Conservation (phyloP, 345 rosid genomes). For the Euclidium syriacum region DNA sequence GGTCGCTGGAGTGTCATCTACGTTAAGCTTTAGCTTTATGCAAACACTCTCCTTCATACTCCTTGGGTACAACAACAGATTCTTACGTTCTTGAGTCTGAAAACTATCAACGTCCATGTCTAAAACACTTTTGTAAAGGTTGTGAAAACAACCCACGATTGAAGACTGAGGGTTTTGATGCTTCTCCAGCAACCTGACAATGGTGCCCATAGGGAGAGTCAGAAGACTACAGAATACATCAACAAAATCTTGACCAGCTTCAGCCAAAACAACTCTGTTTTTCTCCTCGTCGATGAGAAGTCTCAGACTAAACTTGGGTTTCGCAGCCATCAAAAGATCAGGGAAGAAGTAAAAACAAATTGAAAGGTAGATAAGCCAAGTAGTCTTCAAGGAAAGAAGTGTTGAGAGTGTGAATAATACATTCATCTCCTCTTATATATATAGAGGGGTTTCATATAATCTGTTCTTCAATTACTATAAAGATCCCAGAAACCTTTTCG, state of each 20-base stretch:
- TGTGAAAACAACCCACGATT: constrained; percentile 21
- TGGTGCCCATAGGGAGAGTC: constrained; percentile 24
- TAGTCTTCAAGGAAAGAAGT: too few species aligned
- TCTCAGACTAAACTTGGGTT: constrained; percentile 12
- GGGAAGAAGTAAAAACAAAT: background rate
- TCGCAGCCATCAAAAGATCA: constrained; percentile 3
- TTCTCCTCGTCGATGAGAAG: constrained; percentile 22
- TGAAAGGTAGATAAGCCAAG: too few species aligned
- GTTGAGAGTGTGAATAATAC: too few species aligned
- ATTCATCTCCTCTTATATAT: background rate
- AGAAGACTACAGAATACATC: constrained; percentile 25
- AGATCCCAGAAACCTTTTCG: background rate
- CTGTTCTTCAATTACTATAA: background rate
- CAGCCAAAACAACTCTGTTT: constrained; percentile 28
- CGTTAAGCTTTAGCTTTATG: constrained; percentile 1
- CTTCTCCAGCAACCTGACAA: constrained; percentile 16
- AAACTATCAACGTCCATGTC: constrained; percentile 5
- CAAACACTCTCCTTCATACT: constrained; percentile 2
- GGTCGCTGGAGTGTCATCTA: constrained; percentile 3
- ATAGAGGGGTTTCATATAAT: too few species aligned
- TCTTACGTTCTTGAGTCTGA: background rate
- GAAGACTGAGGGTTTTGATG: background rate
- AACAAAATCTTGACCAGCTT: constrained; percentile 26
- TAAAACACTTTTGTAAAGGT: constrained; percentile 22
- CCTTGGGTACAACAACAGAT: constrained; percentile 14